Percentiles rank a stretch among this genome's conserved stretches.
phyloP scores from a whole-genome alignment of 768 basidiomycete species.

The Hypsizygus marmoreus region DNA sequence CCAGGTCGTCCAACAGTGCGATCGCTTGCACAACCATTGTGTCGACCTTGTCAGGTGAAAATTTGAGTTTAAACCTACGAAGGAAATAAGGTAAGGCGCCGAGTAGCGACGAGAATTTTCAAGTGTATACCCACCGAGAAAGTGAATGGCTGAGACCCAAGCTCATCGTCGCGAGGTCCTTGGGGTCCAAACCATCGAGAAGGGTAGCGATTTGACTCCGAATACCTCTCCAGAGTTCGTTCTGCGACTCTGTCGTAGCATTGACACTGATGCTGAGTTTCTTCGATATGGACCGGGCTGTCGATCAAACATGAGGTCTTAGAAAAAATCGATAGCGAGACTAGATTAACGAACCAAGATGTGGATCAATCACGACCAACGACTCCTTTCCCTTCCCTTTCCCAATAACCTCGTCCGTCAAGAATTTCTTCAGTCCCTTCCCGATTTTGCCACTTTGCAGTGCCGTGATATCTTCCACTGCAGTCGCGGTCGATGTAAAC shows the following conservation, averaged over 20 bases:
- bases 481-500: slow-evolving; percentile 93
- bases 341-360: slow-evolving; percentile 66
- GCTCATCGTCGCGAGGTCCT: slow-evolving; percentile 96
- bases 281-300: slow-evolving; percentile 87
- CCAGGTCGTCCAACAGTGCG: slow-evolving; percentile 94
- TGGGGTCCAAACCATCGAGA: slow-evolving; percentile 88
- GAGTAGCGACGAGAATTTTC: neutral
- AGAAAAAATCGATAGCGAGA: slow-evolving; percentile 1
- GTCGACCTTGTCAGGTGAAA: slow-evolving; percentile 99
- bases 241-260: slow-evolving; percentile 51
- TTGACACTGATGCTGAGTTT: slow-evolving; percentile 91
- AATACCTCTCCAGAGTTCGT: slow-evolving; percentile 95
- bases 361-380: slow-evolving; percentile 85
- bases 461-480: slow-evolving; percentile 95
- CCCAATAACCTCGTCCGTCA: slow-evolving; percentile 80
- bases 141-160: slow-evolving; percentile 96
- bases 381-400: slow-evolving; percentile 91
- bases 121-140: slow-evolving; percentile 65
- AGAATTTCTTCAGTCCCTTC: slow-evolving; percentile 91
- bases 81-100: neutral
- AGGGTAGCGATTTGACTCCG: slow-evolving; percentile 84
- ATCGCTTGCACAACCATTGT: slow-evolving; percentile 99
- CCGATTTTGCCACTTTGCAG: slow-evolving; percentile 92
- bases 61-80: slow-evolving; percentile 94
- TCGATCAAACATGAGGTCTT: slow-evolving; percentile 5